Conservation (phyloP, 176 grass and related monocot species). For the Oryza australiensis region DNA sequence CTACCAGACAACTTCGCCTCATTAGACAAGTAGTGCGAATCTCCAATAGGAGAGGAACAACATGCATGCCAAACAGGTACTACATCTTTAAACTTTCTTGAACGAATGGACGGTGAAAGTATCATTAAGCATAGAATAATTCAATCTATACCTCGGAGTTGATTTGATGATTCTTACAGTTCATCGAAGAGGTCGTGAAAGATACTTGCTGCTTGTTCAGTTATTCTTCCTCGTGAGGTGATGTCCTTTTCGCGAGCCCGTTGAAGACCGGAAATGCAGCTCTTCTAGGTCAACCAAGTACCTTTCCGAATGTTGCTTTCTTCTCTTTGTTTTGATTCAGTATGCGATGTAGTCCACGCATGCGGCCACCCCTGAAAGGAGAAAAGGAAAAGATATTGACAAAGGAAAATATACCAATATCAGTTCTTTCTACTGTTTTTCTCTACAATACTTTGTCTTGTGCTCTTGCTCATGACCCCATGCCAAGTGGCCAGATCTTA, state of each 20-base stretch:
- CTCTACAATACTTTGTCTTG: background rate
- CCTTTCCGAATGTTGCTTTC: slow-evolving; percentile 13
- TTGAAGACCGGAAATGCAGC: background rate
- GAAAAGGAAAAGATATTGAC: background rate
- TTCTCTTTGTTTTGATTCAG: background rate
- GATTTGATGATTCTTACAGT: background rate
- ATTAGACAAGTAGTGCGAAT: background rate
- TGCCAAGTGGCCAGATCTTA: background rate
- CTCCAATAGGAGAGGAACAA: slow-evolving; percentile 4
- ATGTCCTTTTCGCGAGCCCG: background rate
- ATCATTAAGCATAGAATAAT: background rate
- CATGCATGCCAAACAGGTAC: background rate
- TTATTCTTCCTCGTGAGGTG: background rate
- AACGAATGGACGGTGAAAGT: background rate
- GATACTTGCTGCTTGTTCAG: background rate
- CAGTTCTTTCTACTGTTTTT: background rate
- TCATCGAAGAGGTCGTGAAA: background rate
- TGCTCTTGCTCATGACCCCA: background rate
- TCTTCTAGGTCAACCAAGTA: slow-evolving; percentile 20
- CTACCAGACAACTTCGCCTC: background rate
- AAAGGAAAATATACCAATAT: background rate
- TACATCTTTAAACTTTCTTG: background rate
- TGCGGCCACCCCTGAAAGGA: background rate
- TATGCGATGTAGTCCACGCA: background rate
- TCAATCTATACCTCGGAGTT: background rate